Evolutionary conservation across 345 rosid genomes (phyloP), one percentile per base, ranked within the genome.

Genomic region (Eutrema heterophyllum): DNA sequence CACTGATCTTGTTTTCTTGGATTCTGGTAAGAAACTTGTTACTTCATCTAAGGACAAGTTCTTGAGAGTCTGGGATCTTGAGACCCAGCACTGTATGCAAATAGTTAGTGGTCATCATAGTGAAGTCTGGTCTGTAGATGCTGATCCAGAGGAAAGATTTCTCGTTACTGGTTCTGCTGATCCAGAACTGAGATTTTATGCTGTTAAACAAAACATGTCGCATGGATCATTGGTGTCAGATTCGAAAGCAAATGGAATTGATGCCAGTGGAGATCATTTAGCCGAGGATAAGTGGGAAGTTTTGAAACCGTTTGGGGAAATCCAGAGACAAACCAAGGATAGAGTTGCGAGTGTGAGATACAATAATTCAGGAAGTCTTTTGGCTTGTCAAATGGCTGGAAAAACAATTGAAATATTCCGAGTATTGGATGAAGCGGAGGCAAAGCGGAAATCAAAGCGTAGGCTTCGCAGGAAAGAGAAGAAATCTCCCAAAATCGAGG

Each of bases 21-120:
- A 92, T 67, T 86, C 86, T 69, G 89, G 86, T 56, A 92, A 90
- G 74, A 95, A 91, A 64, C 96, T 95, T 73, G 85, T 95, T 54
- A 92, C 89, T 73, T 86, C 97, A 21, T 95, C 98, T 2, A 95
- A 95, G 73, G 99, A 95, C 84, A 95, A 89, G 56, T 88, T 88
- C 79, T 79, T 95, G 79, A 88, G 99, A 79, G 99, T 92, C 45
- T 95, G 99, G 99, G 99, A 95, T 88, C 90, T 95, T 57, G 98
- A 92, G 63, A 92, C 97, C 30, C 94, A 92, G 76, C 92, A 95
- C 51, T 92, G 98, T 72, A 79, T 95, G 88, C 99, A 95, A 80
- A 87, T 87, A 71, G 68, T 95, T 56, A 85, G 98, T 41, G 99
- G 99, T 18, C 98, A 95, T 79, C 98, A 95, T 83, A 88, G 87